Percentiles rank a stretch among this genome's conserved stretches.
phyloP scores from a whole-genome alignment of 805 yeast species.

The Soucietia sequanensis region DNA sequence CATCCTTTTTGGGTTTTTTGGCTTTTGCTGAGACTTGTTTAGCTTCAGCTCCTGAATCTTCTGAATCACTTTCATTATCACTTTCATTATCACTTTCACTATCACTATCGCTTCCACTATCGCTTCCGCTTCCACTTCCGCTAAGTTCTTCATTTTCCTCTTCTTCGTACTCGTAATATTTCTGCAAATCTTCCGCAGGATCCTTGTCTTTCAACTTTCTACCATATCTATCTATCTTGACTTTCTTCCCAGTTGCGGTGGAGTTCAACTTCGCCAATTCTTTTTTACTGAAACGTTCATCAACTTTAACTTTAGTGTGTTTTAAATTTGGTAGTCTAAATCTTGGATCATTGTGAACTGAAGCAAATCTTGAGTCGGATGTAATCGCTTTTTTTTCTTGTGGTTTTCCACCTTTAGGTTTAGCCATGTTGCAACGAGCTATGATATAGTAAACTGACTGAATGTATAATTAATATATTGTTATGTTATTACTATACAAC shows the following conservation, averaged over 20 bases:
- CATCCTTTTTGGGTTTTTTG: constrained; percentile 8
- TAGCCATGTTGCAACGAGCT: constrained; percentile 8
- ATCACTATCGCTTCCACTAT: constrained; percentile 9
- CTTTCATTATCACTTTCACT: constrained; percentile 12
- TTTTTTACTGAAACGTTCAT: constrained; percentile 75
- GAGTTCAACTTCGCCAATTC: constrained; percentile 51
- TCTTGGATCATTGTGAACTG: constrained; percentile 84
- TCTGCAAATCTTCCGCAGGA: constrained; percentile 56
- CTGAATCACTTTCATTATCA: constrained; percentile 11
- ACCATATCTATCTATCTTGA: constrained; percentile 85
- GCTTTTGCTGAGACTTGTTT: constrained; percentile 16
- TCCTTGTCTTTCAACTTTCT: constrained; percentile 52
- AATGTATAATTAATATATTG: too few species aligned
- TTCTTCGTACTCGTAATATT: constrained; percentile 55
- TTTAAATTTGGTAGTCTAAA: constrained; percentile 73
- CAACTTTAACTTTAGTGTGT: constrained; percentile 73
- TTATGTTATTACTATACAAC: too few species aligned
- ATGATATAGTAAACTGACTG: too few species aligned
- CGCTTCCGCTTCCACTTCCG: constrained; percentile 14
- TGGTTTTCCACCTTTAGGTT: constrained; percentile 5
- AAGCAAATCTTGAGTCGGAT: constrained; percentile 72
- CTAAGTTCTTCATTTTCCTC: constrained; percentile 19
- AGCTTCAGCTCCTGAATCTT: constrained; percentile 19
- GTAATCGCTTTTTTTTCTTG: constrained; percentile 34
- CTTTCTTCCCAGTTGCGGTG: constrained; percentile 49